Conservation (phyloP, 257 asterid genomes). For the Solanum ahanhuiri region DNA sequence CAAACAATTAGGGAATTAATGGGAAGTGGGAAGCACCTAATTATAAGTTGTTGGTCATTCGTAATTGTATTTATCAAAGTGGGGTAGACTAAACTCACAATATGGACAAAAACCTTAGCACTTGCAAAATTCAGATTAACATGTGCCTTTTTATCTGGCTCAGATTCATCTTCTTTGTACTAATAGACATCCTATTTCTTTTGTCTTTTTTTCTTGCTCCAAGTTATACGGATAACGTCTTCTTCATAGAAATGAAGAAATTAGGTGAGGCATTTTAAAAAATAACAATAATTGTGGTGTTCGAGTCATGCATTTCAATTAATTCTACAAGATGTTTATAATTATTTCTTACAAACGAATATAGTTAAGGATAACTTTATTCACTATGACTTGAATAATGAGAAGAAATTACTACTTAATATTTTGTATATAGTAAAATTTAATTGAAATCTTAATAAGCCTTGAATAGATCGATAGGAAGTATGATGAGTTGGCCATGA, state of each 20-base stretch:
- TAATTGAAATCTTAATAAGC: neutral
- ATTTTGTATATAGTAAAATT: neutral
- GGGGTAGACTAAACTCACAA: neutral
- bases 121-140: neutral
- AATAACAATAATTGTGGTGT: neutral
- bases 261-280: neutral
- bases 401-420: neutral
- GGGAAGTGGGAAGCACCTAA: neutral
- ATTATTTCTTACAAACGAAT: neutral
- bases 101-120: neutral
- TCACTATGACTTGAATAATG: neutral
- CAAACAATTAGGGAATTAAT: neutral
- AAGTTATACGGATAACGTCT: neutral
- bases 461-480: neutral
- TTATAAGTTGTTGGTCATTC: neutral
- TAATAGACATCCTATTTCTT: neutral
- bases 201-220: neutral
- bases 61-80: neutral
- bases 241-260: neutral
- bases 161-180: neutral
- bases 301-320: neutral
- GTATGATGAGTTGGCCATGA: neutral
- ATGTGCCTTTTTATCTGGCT: neutral
- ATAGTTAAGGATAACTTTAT: neutral
- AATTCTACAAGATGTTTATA: neutral